Base-by-base conservation (phyloP, 352 stramenopile species). In the Phytophthora sojae region DNA sequence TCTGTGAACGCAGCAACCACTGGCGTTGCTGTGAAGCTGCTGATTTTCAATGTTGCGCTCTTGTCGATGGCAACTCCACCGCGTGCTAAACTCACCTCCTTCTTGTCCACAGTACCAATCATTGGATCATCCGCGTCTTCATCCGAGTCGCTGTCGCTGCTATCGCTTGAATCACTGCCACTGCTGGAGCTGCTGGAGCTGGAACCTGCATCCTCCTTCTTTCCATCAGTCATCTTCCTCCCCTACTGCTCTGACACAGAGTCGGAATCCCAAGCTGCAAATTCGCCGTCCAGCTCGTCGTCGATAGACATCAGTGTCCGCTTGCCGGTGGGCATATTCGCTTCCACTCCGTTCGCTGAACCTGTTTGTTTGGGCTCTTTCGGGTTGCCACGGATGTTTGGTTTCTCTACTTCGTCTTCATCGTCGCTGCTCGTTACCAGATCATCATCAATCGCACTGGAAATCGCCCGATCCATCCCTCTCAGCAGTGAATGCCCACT, bases 211-310 rank as follows among this genome's bases (percentile, higher is more conserved):
- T 39, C 17, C 15, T 57, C 42, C 2, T 45, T 35, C 4, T 9
- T 11, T 45, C n/a, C 45, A 37, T 35, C 42, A 4, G 19, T 37
- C 60, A 4, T 9, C 9, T 37, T 23, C 19, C 57, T 61, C 53
- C 53, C 49, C 17, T 61, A 17, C 2, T 60, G 26, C 25, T 64
- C 58, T 26, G 21, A 39, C n/a, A 79, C 76, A 3, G 65, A 67
- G n/a, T 82, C 72, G 1, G 72, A 71, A 12, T 79, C 65, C 12
- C 73, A 66, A 14, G 65, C 73, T 49, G 73, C 76, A 26, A 86
- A 71, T 26, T 83, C 79, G n/a, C 67, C 70, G 37, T 86, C 79
- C 4, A 86, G 62, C 32, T 75, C 76, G 23, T 79, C 76, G 17
- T 79, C 79, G 55, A 86, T 83, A 11, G 70, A 78, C 55, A 69